A percentile compares a stretch with the other conserved stretches of the same genome.
These are phyloP conservation scores for Mycena kentingensis DNA, from an alignment of 768 basidiomycete genomes.

Conservation along the genomic window DNA sequence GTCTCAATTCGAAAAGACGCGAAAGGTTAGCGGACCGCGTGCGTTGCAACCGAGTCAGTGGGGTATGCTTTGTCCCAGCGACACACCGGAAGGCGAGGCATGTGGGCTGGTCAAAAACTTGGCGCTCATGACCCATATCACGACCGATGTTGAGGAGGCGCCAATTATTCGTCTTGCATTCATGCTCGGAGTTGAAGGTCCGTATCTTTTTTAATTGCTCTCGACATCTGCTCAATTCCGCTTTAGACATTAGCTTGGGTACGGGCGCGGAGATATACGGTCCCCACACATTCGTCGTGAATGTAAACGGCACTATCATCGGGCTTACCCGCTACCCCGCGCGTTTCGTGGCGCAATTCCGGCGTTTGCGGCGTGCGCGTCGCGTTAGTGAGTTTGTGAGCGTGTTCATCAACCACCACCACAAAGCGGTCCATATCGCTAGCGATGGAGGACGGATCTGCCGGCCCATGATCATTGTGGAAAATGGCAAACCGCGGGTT, in stretches of 20 bases:
- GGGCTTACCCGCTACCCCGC: slow-evolving; percentile 86
- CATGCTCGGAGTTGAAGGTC: slow-evolving; percentile 97
- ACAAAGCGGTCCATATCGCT: slow-evolving; percentile 92
- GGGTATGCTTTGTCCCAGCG: slow-evolving; percentile 97
- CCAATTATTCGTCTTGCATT: slow-evolving; percentile 88
- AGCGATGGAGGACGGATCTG: slow-evolving; percentile 98
- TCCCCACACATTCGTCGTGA: slow-evolving; percentile 90
- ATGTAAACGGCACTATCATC: slow-evolving; percentile 95
- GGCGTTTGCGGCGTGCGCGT: slow-evolving; percentile 88
- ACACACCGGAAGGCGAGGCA: slow-evolving; percentile 99
- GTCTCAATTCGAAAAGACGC: slow-evolving; percentile 98
- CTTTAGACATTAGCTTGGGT: slow-evolving; percentile 88
- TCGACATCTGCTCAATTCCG: no score
- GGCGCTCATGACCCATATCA: slow-evolving; percentile 99
- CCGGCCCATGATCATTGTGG: slow-evolving; percentile 96
- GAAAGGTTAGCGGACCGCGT: slow-evolving; percentile 97
- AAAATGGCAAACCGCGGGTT: slow-evolving; percentile 75
- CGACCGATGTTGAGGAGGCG: slow-evolving; percentile 96
- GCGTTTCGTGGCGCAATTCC: slow-evolving; percentile 87
- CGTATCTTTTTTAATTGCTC: slow-evolving; percentile 5
- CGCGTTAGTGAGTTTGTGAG: slow-evolving; percentile 95
- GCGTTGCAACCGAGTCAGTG: slow-evolving; percentile 98
- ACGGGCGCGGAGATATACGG: slow-evolving; percentile 97
- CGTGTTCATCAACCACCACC: slow-evolving; percentile 95
- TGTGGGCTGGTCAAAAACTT: slow-evolving; percentile 98